These are phyloP conservation scores for Dactylellina parvicollis DNA, from an alignment of 2,329 filamentous ascomycete species.

Conservation along the genomic window DNA sequence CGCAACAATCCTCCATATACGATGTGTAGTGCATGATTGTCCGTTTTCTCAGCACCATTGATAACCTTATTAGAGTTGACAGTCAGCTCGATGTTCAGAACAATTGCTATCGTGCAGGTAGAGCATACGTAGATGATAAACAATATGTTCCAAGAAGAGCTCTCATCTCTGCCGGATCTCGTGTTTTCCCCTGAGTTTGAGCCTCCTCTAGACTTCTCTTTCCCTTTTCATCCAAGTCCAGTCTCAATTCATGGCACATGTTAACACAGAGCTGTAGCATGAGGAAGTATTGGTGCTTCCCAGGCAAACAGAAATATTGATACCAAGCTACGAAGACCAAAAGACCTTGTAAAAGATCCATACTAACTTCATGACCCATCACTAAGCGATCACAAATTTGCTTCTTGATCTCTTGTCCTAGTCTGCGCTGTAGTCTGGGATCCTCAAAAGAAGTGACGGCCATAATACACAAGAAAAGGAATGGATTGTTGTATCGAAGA, in stretches of 20 bases:
- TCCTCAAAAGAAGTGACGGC: slow-evolving; percentile 19
- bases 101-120: slow-evolving; percentile 14
- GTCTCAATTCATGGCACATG: slow-evolving; percentile 21
- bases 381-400: slow-evolving; percentile 23
- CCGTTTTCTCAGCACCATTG: slow-evolving; percentile 20
- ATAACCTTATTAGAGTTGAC: slow-evolving; percentile 17
- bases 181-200: slow-evolving; percentile 19
- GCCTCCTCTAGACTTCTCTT: slow-evolving; percentile 20
- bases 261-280: slow-evolving; percentile 21
- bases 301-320: slow-evolving; percentile 18
- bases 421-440: slow-evolving; percentile 20
- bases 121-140: slow-evolving; percentile 17
- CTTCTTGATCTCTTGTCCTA: slow-evolving; percentile 20
- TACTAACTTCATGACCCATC: slow-evolving; percentile 17
- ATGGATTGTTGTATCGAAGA: slow-evolving; percentile 19
- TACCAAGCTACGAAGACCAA: slow-evolving; percentile 23
- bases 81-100: slow-evolving; percentile 13
- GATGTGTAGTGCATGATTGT: slow-evolving; percentile 17
- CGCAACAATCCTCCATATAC: slow-evolving; percentile 20
- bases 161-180: slow-evolving; percentile 16
- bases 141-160: slow-evolving; percentile 21
- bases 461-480: slow-evolving; percentile 23
- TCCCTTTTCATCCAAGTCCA: slow-evolving; percentile 17
- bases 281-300: slow-evolving; percentile 22
- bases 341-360: slow-evolving; percentile 24